Percentiles rank a stretch among this genome's conserved stretches.
Conservation (phyloP, 371 early-diverging fungal genomes). For the Mortierella sp. region DNA sequence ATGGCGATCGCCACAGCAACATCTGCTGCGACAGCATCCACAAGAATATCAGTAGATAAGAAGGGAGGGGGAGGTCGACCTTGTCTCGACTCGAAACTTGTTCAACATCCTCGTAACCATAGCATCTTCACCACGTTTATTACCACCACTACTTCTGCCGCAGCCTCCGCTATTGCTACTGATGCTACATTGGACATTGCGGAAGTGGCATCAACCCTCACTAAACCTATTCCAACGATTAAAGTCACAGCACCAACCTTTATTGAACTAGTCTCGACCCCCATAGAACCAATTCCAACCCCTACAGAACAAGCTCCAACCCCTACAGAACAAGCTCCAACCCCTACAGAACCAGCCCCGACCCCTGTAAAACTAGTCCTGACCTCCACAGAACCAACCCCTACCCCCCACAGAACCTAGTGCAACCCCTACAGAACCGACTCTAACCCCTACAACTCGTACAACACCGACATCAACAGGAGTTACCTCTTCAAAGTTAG, state of each 20-base stretch:
- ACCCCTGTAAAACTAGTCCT: not conserved
- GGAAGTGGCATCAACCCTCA: not conserved
- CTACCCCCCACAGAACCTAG: too few species aligned
- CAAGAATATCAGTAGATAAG: too few species aligned
- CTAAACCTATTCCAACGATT: too few species aligned
- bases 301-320: not conserved
- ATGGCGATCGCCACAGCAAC: too few species aligned
- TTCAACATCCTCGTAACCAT: not conserved
- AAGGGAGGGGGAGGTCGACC: not conserved
- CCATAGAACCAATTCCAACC: not conserved
- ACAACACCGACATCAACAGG: not conserved
- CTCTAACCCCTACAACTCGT: not conserved
- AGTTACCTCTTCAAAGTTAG: too few species aligned
- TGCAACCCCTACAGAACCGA: too few species aligned
- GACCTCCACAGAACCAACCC: too few species aligned
- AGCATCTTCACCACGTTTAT: too few species aligned
- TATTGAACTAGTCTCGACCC: not conserved
- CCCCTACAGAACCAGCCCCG: not conserved
- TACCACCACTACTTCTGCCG: too few species aligned
- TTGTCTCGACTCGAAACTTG: not conserved
- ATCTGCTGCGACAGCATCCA: too few species aligned
- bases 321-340: not conserved
- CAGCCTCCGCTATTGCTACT: too few species aligned
- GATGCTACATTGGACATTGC: too few species aligned
- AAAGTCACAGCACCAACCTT: not conserved